Evolutionary conservation across 2,329 filamentous ascomycete genomes (phyloP).

Genomic region (Penicillium sp.): DNA sequence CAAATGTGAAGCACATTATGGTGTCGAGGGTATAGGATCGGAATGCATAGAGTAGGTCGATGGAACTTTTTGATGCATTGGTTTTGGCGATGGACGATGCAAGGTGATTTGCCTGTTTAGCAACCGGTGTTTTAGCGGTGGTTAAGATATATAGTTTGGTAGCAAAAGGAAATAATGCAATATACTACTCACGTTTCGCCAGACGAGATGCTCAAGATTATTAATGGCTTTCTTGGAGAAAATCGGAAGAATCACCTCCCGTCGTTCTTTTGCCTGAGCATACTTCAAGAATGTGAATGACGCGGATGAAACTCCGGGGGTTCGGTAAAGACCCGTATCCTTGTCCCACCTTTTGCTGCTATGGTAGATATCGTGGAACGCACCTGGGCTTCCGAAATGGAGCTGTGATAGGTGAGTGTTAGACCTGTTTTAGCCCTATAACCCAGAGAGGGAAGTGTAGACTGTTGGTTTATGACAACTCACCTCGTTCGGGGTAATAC

Average conservation of each 20-base stretch:
- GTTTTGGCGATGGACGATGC: background rate
- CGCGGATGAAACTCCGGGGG: conserved; percentile 6
- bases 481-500: background rate
- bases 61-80: background rate
- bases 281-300: conserved; percentile 15
- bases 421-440: background rate
- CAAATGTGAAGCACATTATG: conserved; percentile 15
- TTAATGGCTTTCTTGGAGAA: conserved; percentile 14
- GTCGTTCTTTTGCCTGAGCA: conserved; percentile 11
- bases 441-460: background rate
- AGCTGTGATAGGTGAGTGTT: conserved; percentile 5
- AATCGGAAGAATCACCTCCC: conserved; percentile 13
- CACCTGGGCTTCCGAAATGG: conserved; percentile 10
- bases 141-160: background rate
- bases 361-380: conserved; percentile 14
- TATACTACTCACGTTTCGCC: conserved; percentile 9
- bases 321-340: conserved; percentile 12
- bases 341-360: conserved; percentile 15
- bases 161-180: background rate
- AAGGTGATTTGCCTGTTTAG: background rate
- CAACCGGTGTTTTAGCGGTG: background rate
- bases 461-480: background rate
- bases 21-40: conserved; percentile 13
- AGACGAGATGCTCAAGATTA: conserved; percentile 10
- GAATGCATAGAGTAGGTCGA: background rate